A percentile compares a stretch with the other conserved stretches of the same genome.
Conservation (phyloP, 2,329 filamentous ascomycete species). For the Amphichorda felina region DNA sequence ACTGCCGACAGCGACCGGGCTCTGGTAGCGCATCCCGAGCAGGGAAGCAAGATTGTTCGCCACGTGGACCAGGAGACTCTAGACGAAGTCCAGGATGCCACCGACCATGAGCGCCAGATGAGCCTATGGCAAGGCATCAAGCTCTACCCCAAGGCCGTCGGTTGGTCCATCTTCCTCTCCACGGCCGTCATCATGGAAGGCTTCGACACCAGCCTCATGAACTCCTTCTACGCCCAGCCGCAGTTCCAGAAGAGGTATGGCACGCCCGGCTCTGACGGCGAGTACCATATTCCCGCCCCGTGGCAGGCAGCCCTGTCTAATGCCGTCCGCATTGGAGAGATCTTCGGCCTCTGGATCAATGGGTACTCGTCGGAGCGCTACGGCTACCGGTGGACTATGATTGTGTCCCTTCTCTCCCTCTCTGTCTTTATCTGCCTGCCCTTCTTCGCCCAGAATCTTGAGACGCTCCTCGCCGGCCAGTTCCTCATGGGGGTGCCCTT, state of each 20-base stretch:
- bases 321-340: slow-evolving; percentile 20
- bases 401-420: slow-evolving; percentile 17
- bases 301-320: slow-evolving; percentile 29
- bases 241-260: slow-evolving; percentile 17
- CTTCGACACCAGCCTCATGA: slow-evolving; percentile 10
- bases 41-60: no score
- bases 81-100: slow-evolving; percentile 6
- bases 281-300: slow-evolving; percentile 1
- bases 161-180: slow-evolving; percentile 16
- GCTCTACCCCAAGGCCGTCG: slow-evolving; percentile 15
- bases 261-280: background rate
- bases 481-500: slow-evolving; percentile 21
- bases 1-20: no score
- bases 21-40: no score
- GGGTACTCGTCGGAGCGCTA: slow-evolving; percentile 23
- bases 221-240: slow-evolving; percentile 18
- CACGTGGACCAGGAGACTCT: no score
- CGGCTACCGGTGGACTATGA: slow-evolving; percentile 21
- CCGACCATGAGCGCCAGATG: slow-evolving; percentile 10
- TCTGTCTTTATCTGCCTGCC: slow-evolving; percentile 21
- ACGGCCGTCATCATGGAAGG: slow-evolving; percentile 4
- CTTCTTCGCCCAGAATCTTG: slow-evolving; percentile 19
- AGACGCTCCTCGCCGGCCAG: slow-evolving; percentile 16
- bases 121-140: slow-evolving; percentile 9
- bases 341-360: slow-evolving; percentile 27